A percentile compares a stretch with the other conserved stretches of the same genome.
Evolutionary conservation across 257 asterid species (phyloP).

Genomic region (Salvia hispanica): DNA sequence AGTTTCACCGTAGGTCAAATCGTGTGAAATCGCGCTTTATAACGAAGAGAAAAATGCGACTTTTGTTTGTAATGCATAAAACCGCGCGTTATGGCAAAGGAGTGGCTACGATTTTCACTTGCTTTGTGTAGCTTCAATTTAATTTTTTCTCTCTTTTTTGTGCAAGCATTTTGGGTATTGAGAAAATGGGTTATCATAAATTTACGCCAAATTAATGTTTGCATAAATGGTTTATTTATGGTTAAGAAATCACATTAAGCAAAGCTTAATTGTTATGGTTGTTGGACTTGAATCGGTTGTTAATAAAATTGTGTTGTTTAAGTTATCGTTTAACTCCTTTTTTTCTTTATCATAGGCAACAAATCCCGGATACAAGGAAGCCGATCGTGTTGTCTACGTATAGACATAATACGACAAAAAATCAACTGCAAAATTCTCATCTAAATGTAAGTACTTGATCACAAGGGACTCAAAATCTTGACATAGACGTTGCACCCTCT

Average conservation of each 20-base stretch:
- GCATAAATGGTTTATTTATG: not conserved
- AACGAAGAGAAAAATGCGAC: not conserved
- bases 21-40: not conserved
- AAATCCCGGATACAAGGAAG: no score
- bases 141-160: not conserved
- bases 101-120: constrained; percentile 25
- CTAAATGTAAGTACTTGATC: no score
- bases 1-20: constrained; percentile 16
- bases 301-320: not conserved
- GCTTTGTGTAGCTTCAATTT: constrained; percentile 1
- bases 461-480: no score
- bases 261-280: not conserved
- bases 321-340: no score
- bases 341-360: no score
- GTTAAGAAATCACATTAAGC: not conserved
- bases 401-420: no score
- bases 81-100: not conserved
- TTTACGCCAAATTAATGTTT: not conserved
- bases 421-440: no score
- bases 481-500: no score
- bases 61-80: constrained; percentile 10
- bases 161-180: not conserved
- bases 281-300: not conserved
- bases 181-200: not conserved
- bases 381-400: no score